phyloP scores from a whole-genome alignment of 148 eudicot species.

The Spergularia bocconei region DNA sequence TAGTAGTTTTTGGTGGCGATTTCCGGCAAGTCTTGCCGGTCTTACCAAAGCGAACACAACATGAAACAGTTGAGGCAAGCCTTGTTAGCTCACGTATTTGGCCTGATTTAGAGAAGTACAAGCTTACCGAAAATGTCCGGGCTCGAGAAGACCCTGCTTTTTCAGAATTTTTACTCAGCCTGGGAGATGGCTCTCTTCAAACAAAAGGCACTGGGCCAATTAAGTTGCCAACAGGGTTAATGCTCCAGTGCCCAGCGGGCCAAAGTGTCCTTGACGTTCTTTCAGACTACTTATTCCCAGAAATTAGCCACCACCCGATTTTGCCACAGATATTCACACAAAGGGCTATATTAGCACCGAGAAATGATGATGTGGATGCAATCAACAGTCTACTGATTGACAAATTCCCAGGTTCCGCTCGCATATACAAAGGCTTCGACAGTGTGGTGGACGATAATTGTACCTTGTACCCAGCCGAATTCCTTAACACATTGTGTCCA shows the following conservation, averaged over 20 bases:
- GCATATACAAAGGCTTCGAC: conserved; percentile 2
- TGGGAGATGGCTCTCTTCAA: neutral
- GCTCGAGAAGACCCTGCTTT: neutral
- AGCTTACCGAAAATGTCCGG: neutral
- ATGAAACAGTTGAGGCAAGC: conserved; percentile 1
- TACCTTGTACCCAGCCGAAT: neutral
- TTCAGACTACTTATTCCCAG: neutral
- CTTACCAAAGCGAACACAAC: neutral
- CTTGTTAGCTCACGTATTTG: neutral
- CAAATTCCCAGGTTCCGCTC: neutral
- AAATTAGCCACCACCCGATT: neutral
- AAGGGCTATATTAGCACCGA: neutral
- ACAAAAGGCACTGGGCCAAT: neutral
- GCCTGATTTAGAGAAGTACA: neutral
- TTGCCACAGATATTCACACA: neutral
- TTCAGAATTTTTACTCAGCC: neutral
- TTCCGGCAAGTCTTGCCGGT: neutral
- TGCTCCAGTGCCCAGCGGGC: no score
- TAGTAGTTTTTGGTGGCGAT: neutral
- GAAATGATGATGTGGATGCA: neutral
- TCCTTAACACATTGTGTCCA: neutral
- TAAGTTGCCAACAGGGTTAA: no score
- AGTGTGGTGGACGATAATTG: neutral
- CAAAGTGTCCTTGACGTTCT: neutral
- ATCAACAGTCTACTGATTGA: neutral